Evolutionary conservation across 1,284 basidiomycete species (phyloP).

Genomic region (Xerocomus amazonicus): DNA sequence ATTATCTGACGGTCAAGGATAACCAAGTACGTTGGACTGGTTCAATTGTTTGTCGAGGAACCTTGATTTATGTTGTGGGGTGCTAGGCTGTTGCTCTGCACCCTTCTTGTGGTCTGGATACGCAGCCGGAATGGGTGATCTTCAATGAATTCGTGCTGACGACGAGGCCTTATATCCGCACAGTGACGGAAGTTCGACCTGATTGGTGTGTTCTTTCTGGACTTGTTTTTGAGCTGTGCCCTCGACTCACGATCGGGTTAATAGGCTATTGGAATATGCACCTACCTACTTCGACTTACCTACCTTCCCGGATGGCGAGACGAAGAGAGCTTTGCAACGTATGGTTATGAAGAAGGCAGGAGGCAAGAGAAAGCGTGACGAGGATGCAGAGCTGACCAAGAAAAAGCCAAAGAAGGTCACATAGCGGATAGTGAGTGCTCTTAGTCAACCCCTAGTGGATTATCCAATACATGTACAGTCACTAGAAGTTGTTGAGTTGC

Average conservation of each 20-base stretch:
- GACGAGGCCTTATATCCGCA: slow-evolving; percentile 85
- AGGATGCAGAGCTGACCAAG: no score
- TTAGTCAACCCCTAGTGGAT: no score
- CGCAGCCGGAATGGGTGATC: slow-evolving; percentile 94
- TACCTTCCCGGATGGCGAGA: slow-evolving; percentile 68
- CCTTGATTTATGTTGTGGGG: slow-evolving; percentile 1
- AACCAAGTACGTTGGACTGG: slow-evolving; percentile 58
- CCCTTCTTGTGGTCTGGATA: slow-evolving; percentile 89
- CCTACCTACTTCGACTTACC: slow-evolving; percentile 75
- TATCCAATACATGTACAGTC: no score
- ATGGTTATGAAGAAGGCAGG: slow-evolving; percentile 43
- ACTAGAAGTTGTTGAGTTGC: no score
- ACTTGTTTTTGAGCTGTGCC: background rate
- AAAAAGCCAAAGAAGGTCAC: no score
- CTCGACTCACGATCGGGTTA: background rate
- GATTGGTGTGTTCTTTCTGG: slow-evolving; percentile 67
- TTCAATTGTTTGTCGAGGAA: background rate
- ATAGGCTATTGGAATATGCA: slow-evolving; percentile 82
- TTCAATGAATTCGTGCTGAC: slow-evolving; percentile 99
- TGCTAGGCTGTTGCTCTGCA: slow-evolving; percentile 84
- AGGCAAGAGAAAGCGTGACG: no score
- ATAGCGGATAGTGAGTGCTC: no score
- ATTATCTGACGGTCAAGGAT: slow-evolving; percentile 90
- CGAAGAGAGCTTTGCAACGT: slow-evolving; percentile 63
- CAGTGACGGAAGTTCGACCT: slow-evolving; percentile 83